Evolutionary conservation across 1,284 basidiomycete species (phyloP), one percentile per base, ranked within the genome.

Genomic region (Cryptococcus sp.): DNA sequence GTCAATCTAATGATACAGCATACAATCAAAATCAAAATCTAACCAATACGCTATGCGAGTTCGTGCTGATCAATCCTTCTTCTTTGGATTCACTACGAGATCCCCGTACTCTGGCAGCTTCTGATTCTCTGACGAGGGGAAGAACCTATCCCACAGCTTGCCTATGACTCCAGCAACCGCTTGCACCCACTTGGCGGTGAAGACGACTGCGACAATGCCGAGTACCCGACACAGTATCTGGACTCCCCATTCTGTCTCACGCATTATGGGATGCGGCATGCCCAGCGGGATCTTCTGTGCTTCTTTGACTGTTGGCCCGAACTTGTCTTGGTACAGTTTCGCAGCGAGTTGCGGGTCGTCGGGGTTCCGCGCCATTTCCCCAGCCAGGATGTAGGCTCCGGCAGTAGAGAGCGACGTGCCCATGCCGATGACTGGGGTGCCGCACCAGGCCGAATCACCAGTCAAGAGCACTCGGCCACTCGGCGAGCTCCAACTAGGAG

Each of bases 391-490:
- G 51, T 70, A 69, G 1, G 64, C 65, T 17, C 66, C 69, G 4
- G 61, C 53, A 13, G 68, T 19, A 15, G 67, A 60, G n/a, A 71
- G 53, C 2, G 58, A 53, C 10, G 65, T 64, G 5, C 70, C 69
- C 51, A 59, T 60, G 23, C 70, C 70, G 8, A 62, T 61, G 17
- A 72, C 40, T 1, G 70, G 63, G 20, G 68, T 67, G 1, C 64
- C 62, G 54, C 61, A 65, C 39, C 59, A 69, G 11, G 67, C 70
- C 1, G 69, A 59, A 50, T 72, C 67, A 10, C 70, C 70, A 23
- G 68, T 46, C 42, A 67, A 56, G 1, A 56, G 59, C 13, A 68
- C 51, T 4, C 63, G 53, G 1, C 59, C 62, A 11, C 48, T 53
- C 15, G 44, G 38, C 22, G 46, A 47, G 13, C 44, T 53, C 49